Percentiles rank a stretch among this genome's conserved stretches.
phyloP scores from a whole-genome alignment of 805 yeast species.

The Phaffomyces thermotolerans region DNA sequence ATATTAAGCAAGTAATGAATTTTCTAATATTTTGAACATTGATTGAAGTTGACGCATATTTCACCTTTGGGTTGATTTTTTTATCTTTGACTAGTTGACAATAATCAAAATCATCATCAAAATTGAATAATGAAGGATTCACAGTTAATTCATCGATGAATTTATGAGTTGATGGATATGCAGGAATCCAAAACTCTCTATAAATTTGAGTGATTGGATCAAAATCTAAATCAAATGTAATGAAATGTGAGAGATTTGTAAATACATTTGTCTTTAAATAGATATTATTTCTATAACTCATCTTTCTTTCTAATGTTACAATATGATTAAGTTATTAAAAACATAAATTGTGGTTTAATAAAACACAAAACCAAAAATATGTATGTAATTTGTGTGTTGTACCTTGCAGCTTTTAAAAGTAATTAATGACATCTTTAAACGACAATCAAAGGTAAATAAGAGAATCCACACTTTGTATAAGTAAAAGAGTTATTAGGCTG shows the following conservation, averaged over 20 bases:
- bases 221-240: slow-evolving; percentile 5
- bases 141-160: slow-evolving; percentile 2
- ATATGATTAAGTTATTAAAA: not conserved
- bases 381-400: no score
- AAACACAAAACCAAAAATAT: no score
- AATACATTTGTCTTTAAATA: not conserved
- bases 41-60: not conserved
- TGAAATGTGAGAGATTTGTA: not conserved
- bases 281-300: not conserved
- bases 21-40: not conserved
- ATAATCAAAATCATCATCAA: slow-evolving; percentile 3
- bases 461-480: no score
- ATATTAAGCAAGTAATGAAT: not conserved
- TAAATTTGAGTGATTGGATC: slow-evolving; percentile 2
- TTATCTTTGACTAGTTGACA: not conserved
- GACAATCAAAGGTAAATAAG: no score
- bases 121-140: not conserved
- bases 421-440: no score
- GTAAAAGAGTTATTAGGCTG: no score
- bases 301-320: not conserved
- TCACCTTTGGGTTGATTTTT: not conserved
- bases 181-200: slow-evolving; percentile 4
- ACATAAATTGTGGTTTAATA: no score
- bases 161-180: slow-evolving; percentile 3
- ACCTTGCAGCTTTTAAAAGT: no score